A percentile compares a stretch with the other conserved stretches of the same genome.
Conservation (phyloP, 1,139 yeast species). For the Debaryomyces subglobosus region DNA sequence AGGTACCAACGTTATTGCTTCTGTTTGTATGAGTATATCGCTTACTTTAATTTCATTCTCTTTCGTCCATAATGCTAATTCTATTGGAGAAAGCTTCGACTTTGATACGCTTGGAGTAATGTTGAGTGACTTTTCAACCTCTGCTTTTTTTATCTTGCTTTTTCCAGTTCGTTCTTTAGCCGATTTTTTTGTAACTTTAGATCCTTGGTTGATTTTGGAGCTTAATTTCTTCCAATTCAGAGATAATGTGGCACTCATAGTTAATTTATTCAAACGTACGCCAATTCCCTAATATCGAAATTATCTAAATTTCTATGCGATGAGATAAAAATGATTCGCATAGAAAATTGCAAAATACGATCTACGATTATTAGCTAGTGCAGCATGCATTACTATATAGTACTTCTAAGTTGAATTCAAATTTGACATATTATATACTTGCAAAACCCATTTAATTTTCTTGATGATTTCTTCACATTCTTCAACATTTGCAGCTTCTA, state of each 20-base stretch:
- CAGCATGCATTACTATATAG: neutral
- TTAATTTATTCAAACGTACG: neutral
- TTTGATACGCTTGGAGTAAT: neutral
- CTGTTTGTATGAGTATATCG: conserved; percentile 16
- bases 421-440: conserved; percentile 40
- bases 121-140: neutral
- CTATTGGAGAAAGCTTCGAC: conserved; percentile 21
- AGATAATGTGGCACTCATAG: conserved; percentile 25
- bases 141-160: neutral
- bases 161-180: conserved; percentile 6
- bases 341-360: neutral
- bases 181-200: conserved; percentile 20
- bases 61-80: conserved; percentile 33
- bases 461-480: conserved; percentile 78
- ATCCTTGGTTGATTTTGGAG: conserved; percentile 22
- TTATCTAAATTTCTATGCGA: conserved; percentile 9
- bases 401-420: conserved; percentile 1
- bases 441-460: conserved; percentile 57
- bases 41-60: conserved; percentile 25
- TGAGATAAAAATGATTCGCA: conserved; percentile 4
- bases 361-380: neutral
- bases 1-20: conserved; percentile 5
- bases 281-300: neutral
- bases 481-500: conserved; percentile 67
- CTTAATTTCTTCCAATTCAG: conserved; percentile 42